These are phyloP conservation scores for Argentina anserina DNA, from an alignment of 306 rosid genomes.

Conservation along the genomic window DNA sequence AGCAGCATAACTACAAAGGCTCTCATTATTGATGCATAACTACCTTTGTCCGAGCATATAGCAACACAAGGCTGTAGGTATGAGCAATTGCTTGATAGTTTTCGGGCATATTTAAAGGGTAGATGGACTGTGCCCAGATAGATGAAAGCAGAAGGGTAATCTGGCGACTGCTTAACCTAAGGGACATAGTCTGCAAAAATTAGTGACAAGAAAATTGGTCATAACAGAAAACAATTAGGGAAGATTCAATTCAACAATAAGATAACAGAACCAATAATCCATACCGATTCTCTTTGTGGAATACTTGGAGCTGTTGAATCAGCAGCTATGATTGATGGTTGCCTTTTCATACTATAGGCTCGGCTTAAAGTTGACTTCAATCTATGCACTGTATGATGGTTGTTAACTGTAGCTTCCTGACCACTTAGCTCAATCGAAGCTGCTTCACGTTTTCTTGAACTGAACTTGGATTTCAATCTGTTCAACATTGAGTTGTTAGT, in stretches of 20 bases:
- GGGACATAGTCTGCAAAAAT: conserved; percentile 35
- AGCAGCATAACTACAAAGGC: not conserved
- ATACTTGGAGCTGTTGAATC: conserved; percentile 16
- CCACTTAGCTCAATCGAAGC: conserved; percentile 14
- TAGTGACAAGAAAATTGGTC: conserved; percentile 1
- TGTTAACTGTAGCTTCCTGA: conserved; percentile 23
- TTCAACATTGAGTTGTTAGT: conserved; percentile 44
- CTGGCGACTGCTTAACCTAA: conserved; percentile 67
- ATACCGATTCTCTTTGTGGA: conserved; percentile 28
- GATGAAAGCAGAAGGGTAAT: conserved; percentile 65
- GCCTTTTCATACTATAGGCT: conserved; percentile 38
- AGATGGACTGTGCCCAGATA: conserved; percentile 74
- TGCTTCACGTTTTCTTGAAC: conserved; percentile 34
- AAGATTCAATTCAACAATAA: not conserved
- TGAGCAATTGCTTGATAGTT: conserved; percentile 79
- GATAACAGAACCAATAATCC: not conserved
- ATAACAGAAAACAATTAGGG: conserved; percentile 4
- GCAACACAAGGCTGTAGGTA: conserved; percentile 64
- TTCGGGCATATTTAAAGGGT: conserved; percentile 66
- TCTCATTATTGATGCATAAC: not conserved
- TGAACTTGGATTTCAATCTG: conserved; percentile 53
- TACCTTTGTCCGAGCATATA: conserved; percentile 71
- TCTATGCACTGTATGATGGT: conserved; percentile 44
- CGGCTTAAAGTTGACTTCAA: conserved; percentile 61
- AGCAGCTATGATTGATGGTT: conserved; percentile 14